Base-by-base conservation (phyloP, 768 basidiomycete species). In the Inosperma sp. region DNA sequence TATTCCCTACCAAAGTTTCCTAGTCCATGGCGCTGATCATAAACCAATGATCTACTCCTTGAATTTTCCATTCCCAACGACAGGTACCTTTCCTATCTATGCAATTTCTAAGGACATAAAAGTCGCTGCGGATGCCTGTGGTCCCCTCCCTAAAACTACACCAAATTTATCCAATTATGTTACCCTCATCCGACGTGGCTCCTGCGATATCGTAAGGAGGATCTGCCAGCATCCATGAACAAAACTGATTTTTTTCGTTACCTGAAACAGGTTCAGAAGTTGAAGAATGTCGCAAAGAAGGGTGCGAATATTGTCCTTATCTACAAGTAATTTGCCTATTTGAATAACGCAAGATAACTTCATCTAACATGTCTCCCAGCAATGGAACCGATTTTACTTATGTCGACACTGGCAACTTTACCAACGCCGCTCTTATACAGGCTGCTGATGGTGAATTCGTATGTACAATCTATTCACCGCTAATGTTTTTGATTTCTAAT, bases 181-280 rank as follows among this genome's bases (percentile, higher is more conserved):
- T 9, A 73, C 78, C 16, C 60, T 88, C 26, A 68, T 84, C 44
- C 75, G 79, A 26, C 70, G 81, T 22, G 84, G 84, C 1, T 72
- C 70, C 3, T 85, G 84, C 60, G 65, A 75, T 1, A 78, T 82
- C 51, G 75, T 79, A 36, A 58, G 71, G 44, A 12, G 10, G 27
- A 23, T 34, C 8, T 27, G 7, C 10, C 16, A 12, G 14, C 29
- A 3, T 48, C 17, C 3, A n/a, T n/a, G n/a, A 29, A 23, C 5
- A 5, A 26, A 30, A 9, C 37, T n/a, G 22, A 12, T 19, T n/a
- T 2, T 39, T 6, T 29, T 4, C 27, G 2, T 39, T 19, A 14
- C 17, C 16, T 30, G 4, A 19, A 9, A 4, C 44, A 76, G 74
- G 69, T 71, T 2, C 59, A 70, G 29, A 85, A 84, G 59, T 60